Percentiles rank a stretch among this genome's conserved stretches.
Conservation (phyloP, 805 yeast species). For the Myxozyma vanderwaltii region DNA sequence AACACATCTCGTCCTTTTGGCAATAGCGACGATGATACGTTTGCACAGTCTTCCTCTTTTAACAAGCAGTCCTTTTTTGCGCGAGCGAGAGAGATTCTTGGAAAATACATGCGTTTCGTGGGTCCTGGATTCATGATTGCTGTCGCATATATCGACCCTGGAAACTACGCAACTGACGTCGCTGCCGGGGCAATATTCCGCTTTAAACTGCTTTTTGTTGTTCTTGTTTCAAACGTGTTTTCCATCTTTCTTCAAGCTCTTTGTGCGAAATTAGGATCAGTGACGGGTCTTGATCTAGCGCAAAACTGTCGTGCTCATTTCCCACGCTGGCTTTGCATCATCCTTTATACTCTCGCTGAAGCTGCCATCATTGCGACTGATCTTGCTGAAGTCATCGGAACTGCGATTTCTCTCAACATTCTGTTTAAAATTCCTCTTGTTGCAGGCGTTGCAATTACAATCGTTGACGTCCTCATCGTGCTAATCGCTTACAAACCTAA, state of each 20-base stretch:
- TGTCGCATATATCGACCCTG: slow-evolving; percentile 97
- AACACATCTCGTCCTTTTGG: too few species aligned
- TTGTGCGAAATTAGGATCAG: slow-evolving; percentile 87
- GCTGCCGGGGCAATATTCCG: slow-evolving; percentile 89
- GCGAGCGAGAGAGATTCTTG: slow-evolving; percentile 26
- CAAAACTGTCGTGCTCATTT: slow-evolving; percentile 79
- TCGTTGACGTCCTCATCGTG: slow-evolving; percentile 81
- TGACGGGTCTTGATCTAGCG: slow-evolving; percentile 91
- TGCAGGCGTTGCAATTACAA: slow-evolving; percentile 81
- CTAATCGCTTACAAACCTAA: slow-evolving; percentile 85
- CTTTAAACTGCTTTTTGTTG: slow-evolving; percentile 75
- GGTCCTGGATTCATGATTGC: slow-evolving; percentile 97
- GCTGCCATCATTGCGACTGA: slow-evolving; percentile 93
- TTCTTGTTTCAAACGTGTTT: slow-evolving; percentile 76
- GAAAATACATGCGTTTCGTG: slow-evolving; percentile 64
- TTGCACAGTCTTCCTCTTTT: background rate
- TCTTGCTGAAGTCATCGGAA: slow-evolving; percentile 96
- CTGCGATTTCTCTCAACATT: slow-evolving; percentile 89
- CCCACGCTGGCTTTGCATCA: slow-evolving; percentile 52
- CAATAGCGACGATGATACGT: background rate
- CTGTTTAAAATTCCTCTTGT: slow-evolving; percentile 77
- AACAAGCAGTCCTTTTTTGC: background rate
- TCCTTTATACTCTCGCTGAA: slow-evolving; percentile 78
- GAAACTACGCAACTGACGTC: slow-evolving; percentile 93
- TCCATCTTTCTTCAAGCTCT: slow-evolving; percentile 85